These are phyloP conservation scores for Setomelanomma holmii DNA, from an alignment of 2,329 filamentous ascomycete genomes.

Conservation along the genomic window DNA sequence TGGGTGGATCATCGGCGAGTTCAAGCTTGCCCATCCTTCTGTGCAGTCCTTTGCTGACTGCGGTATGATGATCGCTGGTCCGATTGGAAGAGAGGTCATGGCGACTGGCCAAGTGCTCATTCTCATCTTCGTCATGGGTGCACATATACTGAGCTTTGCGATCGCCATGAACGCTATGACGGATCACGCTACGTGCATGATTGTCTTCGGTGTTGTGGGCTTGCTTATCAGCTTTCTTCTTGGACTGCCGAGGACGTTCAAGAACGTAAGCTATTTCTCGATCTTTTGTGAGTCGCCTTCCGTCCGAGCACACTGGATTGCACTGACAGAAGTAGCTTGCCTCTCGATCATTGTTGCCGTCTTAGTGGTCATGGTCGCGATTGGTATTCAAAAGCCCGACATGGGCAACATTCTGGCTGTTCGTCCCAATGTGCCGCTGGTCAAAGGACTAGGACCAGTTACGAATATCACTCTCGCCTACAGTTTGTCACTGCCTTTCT, in stretches of 20 bases:
- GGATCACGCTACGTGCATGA: constrained; percentile 67
- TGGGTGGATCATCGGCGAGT: constrained; percentile 66
- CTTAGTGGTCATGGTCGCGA: constrained; percentile 70
- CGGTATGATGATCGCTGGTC: constrained; percentile 67
- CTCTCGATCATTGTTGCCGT: constrained; percentile 69
- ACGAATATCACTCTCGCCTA: constrained; percentile 76
- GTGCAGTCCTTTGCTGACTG: constrained; percentile 73
- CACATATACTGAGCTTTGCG: constrained; percentile 74
- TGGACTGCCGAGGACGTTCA: constrained; percentile 68
- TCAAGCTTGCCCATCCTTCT: constrained; percentile 64
- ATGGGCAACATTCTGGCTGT: constrained; percentile 35
- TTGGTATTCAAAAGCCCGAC: constrained; percentile 61
- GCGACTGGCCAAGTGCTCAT: constrained; percentile 68
- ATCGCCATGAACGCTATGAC: constrained; percentile 73
- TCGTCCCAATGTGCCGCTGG: constrained; percentile 24
- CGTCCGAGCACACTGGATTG: constrained; percentile 11
- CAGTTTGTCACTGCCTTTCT: constrained; percentile 45
- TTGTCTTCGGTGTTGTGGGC: constrained; percentile 69
- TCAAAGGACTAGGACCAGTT: constrained; percentile 37
- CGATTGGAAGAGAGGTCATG: constrained; percentile 67
- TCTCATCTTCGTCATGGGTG: constrained; percentile 72
- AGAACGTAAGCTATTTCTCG: constrained; percentile 68
- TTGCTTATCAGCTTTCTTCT: constrained; percentile 65
- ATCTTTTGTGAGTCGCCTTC: constrained; percentile 57
- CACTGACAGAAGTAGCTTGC: constrained; percentile 57